Evolutionary conservation across 148 eudicot genomes (phyloP), one percentile per base, ranked within the genome.

Genomic region (Chenopodium formosanum): DNA sequence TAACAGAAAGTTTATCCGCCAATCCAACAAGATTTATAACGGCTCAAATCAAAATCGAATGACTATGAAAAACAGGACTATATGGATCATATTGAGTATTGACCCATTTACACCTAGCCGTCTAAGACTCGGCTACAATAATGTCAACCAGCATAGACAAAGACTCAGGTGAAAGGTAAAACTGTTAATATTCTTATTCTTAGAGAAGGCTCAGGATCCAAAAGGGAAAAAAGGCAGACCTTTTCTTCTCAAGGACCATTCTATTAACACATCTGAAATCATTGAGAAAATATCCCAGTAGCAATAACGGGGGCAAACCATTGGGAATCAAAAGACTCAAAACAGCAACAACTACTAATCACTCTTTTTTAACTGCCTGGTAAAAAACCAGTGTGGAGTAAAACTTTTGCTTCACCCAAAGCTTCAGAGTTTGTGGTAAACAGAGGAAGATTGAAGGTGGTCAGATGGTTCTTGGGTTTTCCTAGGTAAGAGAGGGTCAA

Each of bases 401-500:
- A 37, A 48, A 34, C 70, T 75, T 75, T 81, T 71, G 50, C 4
- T 78, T 81, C 67, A 53, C 65, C 82, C 82, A 78, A 78, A 77
- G 66, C 4, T 20, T 60, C 34, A 72, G 81, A 32, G 67, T 72
- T 65, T 50, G 82, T 64, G 78, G 70, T 78, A 20, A 83, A 78
- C 78, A 62, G 82, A 75, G 34, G 70, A 79, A 65, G 73, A 69
- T 34, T 77, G 62, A 74, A 74, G 74, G n/a, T 79, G 82, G 82
- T 74, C 85, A 83, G 78, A 17, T 25, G 75, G 78, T 58, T 78
- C 31, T 56, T 76, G 79, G 79, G 79, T 22, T 79, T 83, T 67
- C 25, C 79, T 67, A 79, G 81, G 71, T 34, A 74, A 29, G n/a
- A 40, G 47, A 60, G 78, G 82, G 85, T 83, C 85, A 83, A 83